Evolutionary conservation across 768 basidiomycete genomes (phyloP).

Genomic region (Boletus reticuloceps): DNA sequence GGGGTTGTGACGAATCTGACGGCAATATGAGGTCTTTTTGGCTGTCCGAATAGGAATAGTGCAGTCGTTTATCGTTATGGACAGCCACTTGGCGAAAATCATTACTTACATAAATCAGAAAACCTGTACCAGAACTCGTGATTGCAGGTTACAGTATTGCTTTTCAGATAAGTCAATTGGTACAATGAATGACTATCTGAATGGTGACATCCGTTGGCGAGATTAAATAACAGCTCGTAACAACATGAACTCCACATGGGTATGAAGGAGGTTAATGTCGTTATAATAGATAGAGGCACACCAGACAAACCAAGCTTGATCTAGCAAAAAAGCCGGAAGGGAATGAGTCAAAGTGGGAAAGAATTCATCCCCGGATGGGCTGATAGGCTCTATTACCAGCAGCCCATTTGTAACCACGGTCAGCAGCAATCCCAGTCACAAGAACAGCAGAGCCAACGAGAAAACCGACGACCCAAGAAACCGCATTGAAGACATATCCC

Average conservation of each 20-base stretch:
- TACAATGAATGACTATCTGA: background rate
- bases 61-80: no score
- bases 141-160: no score
- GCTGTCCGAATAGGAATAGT: no score
- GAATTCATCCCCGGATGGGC: slow-evolving; percentile 26
- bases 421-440: slow-evolving; percentile 56
- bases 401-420: slow-evolving; percentile 59
- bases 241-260: background rate
- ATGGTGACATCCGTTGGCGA: no score
- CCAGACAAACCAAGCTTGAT: background rate
- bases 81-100: no score
- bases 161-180: background rate
- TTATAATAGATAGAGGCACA: background rate
- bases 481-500: slow-evolving; percentile 55
- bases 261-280: slow-evolving; percentile 6
- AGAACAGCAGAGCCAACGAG: slow-evolving; percentile 53
- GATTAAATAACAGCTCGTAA: no score
- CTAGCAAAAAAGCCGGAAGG: background rate
- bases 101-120: no score
- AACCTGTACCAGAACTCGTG: no score
- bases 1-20: slow-evolving; percentile 15
- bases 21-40: background rate
- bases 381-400: slow-evolving; percentile 71
- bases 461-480: slow-evolving; percentile 61
- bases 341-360: no score